phyloP scores from a whole-genome alignment of 2,329 filamentous ascomycete species.

The Fusarium vanettenii region DNA sequence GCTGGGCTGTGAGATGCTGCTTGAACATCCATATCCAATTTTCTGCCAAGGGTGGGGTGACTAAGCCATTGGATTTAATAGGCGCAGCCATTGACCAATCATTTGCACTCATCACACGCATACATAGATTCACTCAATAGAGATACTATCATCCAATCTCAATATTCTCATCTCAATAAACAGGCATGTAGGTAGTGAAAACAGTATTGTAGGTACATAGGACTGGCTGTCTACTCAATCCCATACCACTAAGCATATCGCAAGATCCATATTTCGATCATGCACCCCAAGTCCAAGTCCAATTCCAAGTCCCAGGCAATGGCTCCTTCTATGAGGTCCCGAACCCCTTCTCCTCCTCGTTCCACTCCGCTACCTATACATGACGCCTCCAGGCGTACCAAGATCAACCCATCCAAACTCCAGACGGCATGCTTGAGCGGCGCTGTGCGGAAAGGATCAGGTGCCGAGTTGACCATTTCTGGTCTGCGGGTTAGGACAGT shows the following conservation, averaged over 20 bases:
- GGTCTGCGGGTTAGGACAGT: conserved; percentile 41
- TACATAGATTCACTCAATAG: neutral
- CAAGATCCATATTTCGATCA: conserved; percentile 37
- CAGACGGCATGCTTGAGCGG: conserved; percentile 28
- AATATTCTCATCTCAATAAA: neutral
- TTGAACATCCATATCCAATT: conserved; percentile 38
- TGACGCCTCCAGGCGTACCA: conserved; percentile 25
- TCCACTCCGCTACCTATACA: conserved; percentile 31
- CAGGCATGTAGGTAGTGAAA: neutral
- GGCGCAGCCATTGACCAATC: conserved; percentile 30
- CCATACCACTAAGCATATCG: conserved; percentile 29
- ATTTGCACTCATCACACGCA: neutral
- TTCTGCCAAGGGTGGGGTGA: conserved; percentile 35
- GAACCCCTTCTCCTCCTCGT: conserved; percentile 9
- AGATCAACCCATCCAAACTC: conserved; percentile 31
- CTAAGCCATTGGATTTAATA: conserved; percentile 32
- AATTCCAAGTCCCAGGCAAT: conserved; percentile 21
- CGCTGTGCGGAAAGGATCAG: conserved; percentile 21
- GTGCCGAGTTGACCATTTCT: conserved; percentile 45
- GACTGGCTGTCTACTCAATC: conserved; percentile 37
- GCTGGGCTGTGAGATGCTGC: conserved; percentile 12
- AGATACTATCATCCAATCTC: neutral
- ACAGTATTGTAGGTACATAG: conserved; percentile 14
- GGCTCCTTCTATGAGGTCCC: conserved; percentile 29
- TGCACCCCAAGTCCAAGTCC: conserved; percentile 9